These are phyloP conservation scores for Aristolochia fimbriata DNA, from an alignment of 164 flowering plant genomes.

Conservation along the genomic window DNA sequence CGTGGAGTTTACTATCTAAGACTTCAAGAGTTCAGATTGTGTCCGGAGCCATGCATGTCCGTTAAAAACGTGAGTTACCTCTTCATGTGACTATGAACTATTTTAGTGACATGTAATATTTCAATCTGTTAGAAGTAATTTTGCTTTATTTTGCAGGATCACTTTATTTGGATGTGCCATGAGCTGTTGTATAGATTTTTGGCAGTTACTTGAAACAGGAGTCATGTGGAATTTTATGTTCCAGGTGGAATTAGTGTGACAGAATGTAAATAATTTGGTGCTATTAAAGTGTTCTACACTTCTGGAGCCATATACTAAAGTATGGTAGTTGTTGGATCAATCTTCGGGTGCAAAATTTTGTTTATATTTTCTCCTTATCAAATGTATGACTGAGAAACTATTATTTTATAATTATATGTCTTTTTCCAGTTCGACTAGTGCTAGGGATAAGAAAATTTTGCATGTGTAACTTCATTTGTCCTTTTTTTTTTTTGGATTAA, in stretches of 20 bases:
- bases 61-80: slow-evolving; percentile 28
- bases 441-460: slow-evolving; percentile 3
- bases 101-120: background rate
- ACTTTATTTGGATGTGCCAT: slow-evolving; percentile 11
- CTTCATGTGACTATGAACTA: background rate
- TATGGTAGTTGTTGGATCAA: slow-evolving; percentile 11
- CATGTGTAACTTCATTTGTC: too few relatives aligned
- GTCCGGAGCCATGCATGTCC: slow-evolving; percentile 17
- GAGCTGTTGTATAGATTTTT: slow-evolving; percentile 13
- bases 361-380: slow-evolving; percentile 2
- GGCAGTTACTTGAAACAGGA: slow-evolving; percentile 9
- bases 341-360: slow-evolving; percentile 5
- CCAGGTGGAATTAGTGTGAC: slow-evolving; percentile 16
- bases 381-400: slow-evolving; percentile 1
- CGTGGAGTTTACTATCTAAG: slow-evolving; percentile 8
- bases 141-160: slow-evolving; percentile 16
- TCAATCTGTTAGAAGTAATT: slow-evolving; percentile 1
- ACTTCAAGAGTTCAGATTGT: slow-evolving; percentile 3
- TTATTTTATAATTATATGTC: background rate
- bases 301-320: slow-evolving; percentile 2
- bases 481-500: too few relatives aligned
- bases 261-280: slow-evolving; percentile 30
- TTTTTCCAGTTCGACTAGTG: slow-evolving; percentile 9
- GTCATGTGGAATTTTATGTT: slow-evolving; percentile 10
- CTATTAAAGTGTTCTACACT: slow-evolving; percentile 14